Evolutionary conservation across 768 basidiomycete species (phyloP).

Genomic region (Lactarius sp.): DNA sequence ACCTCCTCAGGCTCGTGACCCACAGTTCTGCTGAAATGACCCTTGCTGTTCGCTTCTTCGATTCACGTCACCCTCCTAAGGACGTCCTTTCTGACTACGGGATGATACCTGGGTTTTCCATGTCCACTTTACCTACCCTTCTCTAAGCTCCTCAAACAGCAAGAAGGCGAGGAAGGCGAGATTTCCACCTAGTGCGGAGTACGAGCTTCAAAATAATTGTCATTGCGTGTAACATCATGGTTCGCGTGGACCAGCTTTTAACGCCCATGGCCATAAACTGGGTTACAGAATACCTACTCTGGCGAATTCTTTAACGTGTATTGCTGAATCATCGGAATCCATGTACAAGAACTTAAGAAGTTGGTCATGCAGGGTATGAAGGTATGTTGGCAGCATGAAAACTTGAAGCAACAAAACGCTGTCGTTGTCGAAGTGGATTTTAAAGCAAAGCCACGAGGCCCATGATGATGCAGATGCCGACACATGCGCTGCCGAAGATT

Average conservation of each 20-base stretch:
- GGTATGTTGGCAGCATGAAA: not conserved
- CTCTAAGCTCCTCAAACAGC: too few relatives aligned
- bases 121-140: too few relatives aligned
- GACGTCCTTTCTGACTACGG: too few relatives aligned
- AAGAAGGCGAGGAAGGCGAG: too few relatives aligned
- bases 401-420: not conserved
- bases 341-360: not conserved
- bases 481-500: slow-evolving; percentile 22
- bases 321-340: not conserved
- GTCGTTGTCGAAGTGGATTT: not conserved
- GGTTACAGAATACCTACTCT: too few relatives aligned
- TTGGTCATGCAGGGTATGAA: not conserved
- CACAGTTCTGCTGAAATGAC: too few relatives aligned
- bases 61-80: not conserved
- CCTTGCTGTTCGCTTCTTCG: not conserved
- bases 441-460: slow-evolving; percentile 15
- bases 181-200: too few relatives aligned
- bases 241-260: not conserved
- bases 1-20: too few relatives aligned
- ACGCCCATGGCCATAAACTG: not conserved
- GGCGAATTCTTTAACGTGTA: not conserved
- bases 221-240: not conserved
- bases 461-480: slow-evolving; percentile 12
- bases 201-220: too few relatives aligned
- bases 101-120: too few relatives aligned